Evolutionary conservation across 192 early-diverging fungal species (phyloP).

Genomic region (Coemansia sp.): DNA sequence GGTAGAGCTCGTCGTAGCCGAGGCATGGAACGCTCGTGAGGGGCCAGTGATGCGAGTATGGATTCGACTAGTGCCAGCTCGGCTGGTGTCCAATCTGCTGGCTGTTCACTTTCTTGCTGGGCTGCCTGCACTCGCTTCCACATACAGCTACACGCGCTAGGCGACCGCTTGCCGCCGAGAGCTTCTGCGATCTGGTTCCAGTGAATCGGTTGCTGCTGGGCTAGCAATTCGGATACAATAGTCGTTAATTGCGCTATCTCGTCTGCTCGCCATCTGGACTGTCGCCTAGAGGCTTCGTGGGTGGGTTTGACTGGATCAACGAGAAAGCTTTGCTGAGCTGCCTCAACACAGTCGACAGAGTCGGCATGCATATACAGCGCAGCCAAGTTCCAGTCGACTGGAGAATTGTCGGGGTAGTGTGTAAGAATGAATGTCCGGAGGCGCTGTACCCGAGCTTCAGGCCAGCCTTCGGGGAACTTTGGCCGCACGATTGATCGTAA

Average conservation of each 20-base stretch:
- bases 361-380: conserved; percentile 5
- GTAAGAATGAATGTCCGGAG: background rate
- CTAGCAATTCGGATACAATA: background rate
- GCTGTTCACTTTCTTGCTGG: background rate
- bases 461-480: background rate
- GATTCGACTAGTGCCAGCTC: background rate
- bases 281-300: background rate
- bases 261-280: conserved; percentile 5
- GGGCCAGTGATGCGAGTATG: background rate
- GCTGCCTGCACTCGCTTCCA: background rate
- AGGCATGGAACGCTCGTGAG: background rate
- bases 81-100: background rate
- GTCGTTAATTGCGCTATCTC: background rate
- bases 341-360: background rate
- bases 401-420: background rate
- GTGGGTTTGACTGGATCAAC: background rate
- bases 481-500: background rate
- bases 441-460: background rate
- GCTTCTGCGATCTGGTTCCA: background rate
- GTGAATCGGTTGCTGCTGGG: background rate
- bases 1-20: background rate
- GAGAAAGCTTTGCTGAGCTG: background rate
- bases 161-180: background rate
- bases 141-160: background rate
- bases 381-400: background rate